Evolutionary conservation across 768 basidiomycete species (phyloP), one percentile per base, ranked within the genome.

Genomic region (Pleurotus pulmonarius): DNA sequence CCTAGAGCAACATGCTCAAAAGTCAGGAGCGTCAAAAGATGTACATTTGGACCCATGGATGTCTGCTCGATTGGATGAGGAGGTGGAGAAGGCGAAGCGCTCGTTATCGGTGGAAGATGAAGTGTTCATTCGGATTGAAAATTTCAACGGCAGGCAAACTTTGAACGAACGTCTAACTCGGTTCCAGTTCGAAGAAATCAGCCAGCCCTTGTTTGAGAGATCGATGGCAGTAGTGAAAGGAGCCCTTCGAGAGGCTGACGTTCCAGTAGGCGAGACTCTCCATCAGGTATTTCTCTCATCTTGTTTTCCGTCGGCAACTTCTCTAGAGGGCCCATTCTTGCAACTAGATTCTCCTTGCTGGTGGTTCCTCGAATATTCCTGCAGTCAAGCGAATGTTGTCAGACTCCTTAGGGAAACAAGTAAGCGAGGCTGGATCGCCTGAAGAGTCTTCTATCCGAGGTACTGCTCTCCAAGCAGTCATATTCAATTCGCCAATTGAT

Each of bases 191-290:
- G 90, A 92, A 75, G 88, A 91, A 70, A 77, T 92, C 63, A 91
- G 89, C 76, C 79, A 86, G 71, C 89, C 90, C 64, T 78, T 92
- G 24, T 91, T 92, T 82, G 76, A 83, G 62, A 87, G 86, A 80
- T 92, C 90, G 12, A 85, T 92, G 85, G 86, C 86, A 73, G 89
- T 88, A 58, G 90, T 92, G 59, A 86, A 90, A 70, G 88, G 87
- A 72, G 90, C 91, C 16, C 76, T 91, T 60, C 88, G 87, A 80
- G 89, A 92, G 69, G 86, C 90, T 46, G 79, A 80, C 60, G 79
- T 92, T 66, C 86, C 83, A 75, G 90, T 88, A 79, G 84, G 29
- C 29, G 29, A 87, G 58, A 82, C 87, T 53, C 80, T 92, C 60
- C 82, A 90, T 63, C 87, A 89, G 71, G 86, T 74, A 18, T 18